A percentile compares a stretch with the other conserved stretches of the same genome.
phyloP scores from a whole-genome alignment of 495 filamentous ascomycete genomes.

The Penicillium parvum region DNA sequence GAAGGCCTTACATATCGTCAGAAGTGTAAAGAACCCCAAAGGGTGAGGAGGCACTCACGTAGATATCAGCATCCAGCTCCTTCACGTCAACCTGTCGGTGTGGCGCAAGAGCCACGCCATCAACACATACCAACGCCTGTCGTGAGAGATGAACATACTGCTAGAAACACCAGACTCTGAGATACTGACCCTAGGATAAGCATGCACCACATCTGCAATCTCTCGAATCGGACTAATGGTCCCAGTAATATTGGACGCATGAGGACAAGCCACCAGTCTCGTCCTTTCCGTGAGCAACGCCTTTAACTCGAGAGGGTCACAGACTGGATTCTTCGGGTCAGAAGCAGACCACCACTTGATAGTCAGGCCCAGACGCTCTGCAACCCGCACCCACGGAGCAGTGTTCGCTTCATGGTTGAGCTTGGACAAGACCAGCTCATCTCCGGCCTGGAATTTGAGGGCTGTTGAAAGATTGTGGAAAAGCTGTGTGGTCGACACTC shows the following conservation, averaged over 20 bases:
- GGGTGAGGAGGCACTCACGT: constrained; percentile 32
- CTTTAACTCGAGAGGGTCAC: constrained; percentile 48
- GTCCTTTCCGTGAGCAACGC: constrained; percentile 55
- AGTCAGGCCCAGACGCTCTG: constrained; percentile 47
- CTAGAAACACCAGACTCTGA: neutral
- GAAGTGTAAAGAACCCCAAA: too few relatives aligned
- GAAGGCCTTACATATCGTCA: constrained; percentile 40
- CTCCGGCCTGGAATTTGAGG: constrained; percentile 52
- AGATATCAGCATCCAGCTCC: constrained; percentile 65
- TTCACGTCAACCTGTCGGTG: constrained; percentile 64
- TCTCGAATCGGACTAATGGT: constrained; percentile 57
- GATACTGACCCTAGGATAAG: constrained; percentile 30
- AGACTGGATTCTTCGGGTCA: constrained; percentile 46
- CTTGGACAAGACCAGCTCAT: constrained; percentile 61
- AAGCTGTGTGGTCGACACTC: constrained; percentile 67
- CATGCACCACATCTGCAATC: constrained; percentile 47
- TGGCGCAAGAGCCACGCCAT: constrained; percentile 68
- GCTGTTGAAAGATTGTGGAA: constrained; percentile 64
- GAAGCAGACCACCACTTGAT: constrained; percentile 61
- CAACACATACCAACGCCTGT: constrained; percentile 44
- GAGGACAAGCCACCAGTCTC: constrained; percentile 62
- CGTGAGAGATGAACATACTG: neutral
- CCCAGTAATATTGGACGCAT: constrained; percentile 66
- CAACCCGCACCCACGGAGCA: constrained; percentile 63
- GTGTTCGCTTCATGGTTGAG: constrained; percentile 73